Conservation (phyloP, 805 yeast genomes). For the Teunomyces panamensis region DNA sequence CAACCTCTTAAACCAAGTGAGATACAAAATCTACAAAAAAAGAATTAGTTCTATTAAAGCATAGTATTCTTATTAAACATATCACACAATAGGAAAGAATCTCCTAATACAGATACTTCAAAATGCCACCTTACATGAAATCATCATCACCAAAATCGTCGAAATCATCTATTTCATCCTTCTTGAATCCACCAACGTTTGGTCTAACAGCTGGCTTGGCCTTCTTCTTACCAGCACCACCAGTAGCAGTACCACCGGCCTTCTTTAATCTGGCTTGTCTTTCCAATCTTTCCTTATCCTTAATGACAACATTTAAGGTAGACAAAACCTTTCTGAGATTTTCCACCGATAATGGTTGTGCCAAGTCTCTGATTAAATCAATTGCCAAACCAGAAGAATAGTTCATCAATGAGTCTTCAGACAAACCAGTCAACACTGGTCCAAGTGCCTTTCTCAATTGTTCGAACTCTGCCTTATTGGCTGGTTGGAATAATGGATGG, state of each 20-base stretch:
- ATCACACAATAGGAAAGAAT: no score
- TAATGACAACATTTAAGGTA: slow-evolving; percentile 75
- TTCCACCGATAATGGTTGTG: slow-evolving; percentile 78
- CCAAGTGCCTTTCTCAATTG: slow-evolving; percentile 71
- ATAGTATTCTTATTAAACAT: neutral
- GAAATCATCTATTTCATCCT: slow-evolving; percentile 54
- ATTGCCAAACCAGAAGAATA: slow-evolving; percentile 76
- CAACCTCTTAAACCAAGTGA: slow-evolving; percentile 7
- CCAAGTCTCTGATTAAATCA: slow-evolving; percentile 81
- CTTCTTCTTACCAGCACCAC: slow-evolving; percentile 95
- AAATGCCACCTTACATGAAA: slow-evolving; percentile 55
- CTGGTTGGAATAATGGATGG: slow-evolving; percentile 84
- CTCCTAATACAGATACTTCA: slow-evolving; percentile 1
- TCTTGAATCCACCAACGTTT: slow-evolving; percentile 53
- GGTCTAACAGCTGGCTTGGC: slow-evolving; percentile 76
- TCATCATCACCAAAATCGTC: slow-evolving; percentile 77
- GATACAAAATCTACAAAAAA: slow-evolving; percentile 1
- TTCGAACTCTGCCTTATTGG: slow-evolving; percentile 70
- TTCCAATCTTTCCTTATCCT: slow-evolving; percentile 86
- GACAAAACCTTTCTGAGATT: slow-evolving; percentile 81
- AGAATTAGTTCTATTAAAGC: slow-evolving; percentile 3
- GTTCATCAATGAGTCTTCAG: slow-evolving; percentile 59
- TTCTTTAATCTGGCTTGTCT: slow-evolving; percentile 81
- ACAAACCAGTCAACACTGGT: slow-evolving; percentile 57
- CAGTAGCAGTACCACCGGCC: slow-evolving; percentile 81